A percentile compares a stretch with the other conserved stretches of the same genome.
phyloP scores from a whole-genome alignment of 202 grass and related monocot genomes.

The Bolboschoenoplectus hybrid region DNA sequence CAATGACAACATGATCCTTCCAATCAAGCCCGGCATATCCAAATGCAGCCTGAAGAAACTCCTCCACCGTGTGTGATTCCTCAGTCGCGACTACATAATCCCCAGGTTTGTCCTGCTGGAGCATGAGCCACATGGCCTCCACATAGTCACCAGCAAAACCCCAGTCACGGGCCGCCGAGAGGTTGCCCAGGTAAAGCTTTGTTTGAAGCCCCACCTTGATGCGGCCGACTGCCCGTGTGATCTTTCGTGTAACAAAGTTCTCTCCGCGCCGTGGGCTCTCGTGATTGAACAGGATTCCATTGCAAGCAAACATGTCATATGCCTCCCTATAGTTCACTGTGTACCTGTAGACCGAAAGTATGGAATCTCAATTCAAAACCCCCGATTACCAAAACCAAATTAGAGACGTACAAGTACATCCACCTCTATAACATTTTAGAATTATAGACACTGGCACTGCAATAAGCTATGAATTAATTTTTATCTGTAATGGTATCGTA shows the following conservation, averaged over 20 bases:
- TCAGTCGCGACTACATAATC: slow-evolving; percentile 94
- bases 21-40: slow-evolving; percentile 74
- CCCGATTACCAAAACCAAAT: background rate
- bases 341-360: slow-evolving; percentile 45
- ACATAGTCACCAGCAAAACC: slow-evolving; percentile 96
- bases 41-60: slow-evolving; percentile 82
- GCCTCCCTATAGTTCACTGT: slow-evolving; percentile 99
- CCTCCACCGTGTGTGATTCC: slow-evolving; percentile 78
- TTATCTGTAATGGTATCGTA: slow-evolving; percentile 9
- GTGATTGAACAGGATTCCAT: slow-evolving; percentile 98
- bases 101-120: slow-evolving; percentile 82
- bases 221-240: slow-evolving; percentile 89
- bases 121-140: slow-evolving; percentile 98
- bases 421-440: background rate
- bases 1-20: slow-evolving; percentile 94
- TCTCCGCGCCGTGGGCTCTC: slow-evolving; percentile 92
- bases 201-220: slow-evolving; percentile 91
- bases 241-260: slow-evolving; percentile 99
- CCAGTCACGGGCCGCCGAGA: slow-evolving; percentile 87
- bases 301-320: slow-evolving; percentile 86
- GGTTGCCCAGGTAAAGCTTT: slow-evolving; percentile 94
- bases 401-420: background rate
- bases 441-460: background rate
- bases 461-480: background rate
- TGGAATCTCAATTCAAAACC: background rate